phyloP scores from a whole-genome alignment of 179 eudicot species.

The Spinacia oleracea region DNA sequence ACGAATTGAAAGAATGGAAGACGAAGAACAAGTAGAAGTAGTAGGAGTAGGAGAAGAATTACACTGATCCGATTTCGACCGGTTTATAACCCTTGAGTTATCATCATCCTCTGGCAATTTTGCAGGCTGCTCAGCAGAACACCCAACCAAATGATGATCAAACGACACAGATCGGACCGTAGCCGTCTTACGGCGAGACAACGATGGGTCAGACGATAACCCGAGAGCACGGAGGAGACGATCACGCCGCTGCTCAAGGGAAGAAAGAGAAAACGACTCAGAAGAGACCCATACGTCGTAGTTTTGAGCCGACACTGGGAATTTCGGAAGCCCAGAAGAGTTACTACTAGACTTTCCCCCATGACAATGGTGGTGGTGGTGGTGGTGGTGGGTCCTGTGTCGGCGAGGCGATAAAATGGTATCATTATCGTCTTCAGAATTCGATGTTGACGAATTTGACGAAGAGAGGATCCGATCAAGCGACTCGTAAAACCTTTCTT shows the following conservation, averaged over 20 bases:
- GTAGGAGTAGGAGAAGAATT: background rate
- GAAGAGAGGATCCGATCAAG: conserved; percentile 74
- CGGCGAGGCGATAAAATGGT: conserved; percentile 23
- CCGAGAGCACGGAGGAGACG: conserved; percentile 68
- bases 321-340: conserved; percentile 27
- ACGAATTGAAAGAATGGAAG: conserved; percentile 44
- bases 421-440: conserved; percentile 44
- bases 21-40: conserved; percentile 7
- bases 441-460: conserved; percentile 58
- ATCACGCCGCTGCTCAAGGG: conserved; percentile 77
- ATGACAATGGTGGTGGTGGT: background rate
- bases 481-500: conserved; percentile 67
- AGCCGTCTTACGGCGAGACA: conserved; percentile 37
- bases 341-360: conserved; percentile 2
- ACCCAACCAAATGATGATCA: conserved; percentile 12
- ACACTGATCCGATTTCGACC: conserved; percentile 33
- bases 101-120: background rate
- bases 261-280: conserved; percentile 48
- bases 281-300: conserved; percentile 74
- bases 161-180: conserved; percentile 42
- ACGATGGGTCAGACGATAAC: conserved; percentile 47
- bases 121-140: background rate
- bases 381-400: background rate
- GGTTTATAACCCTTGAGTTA: conserved; percentile 8
- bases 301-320: conserved; percentile 45